Percentiles rank a stretch among this genome's conserved stretches.
phyloP scores from a whole-genome alignment of 73 alveolate species.

The Tetrahymena borealis region DNA sequence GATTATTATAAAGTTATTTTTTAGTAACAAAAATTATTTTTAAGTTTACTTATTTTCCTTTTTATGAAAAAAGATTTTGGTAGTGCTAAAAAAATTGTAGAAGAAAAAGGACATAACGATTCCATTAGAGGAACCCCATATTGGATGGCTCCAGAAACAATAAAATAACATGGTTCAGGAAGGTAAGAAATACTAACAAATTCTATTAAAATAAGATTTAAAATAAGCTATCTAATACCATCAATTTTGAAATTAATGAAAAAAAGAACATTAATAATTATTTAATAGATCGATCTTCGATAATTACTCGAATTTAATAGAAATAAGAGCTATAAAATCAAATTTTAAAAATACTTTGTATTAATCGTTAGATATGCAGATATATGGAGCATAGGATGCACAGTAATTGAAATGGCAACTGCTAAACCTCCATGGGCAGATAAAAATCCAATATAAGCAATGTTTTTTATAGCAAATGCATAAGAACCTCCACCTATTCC shows the following conservation, averaged over 20 bases:
- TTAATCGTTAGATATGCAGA: conserved; percentile 56
- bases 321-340: not conserved
- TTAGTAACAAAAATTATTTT: too few species aligned
- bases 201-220: not conserved
- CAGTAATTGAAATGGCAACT: conserved; percentile 83
- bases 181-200: conserved; percentile 5
- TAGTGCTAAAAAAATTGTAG: conserved; percentile 37
- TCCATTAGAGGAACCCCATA: conserved; percentile 87
- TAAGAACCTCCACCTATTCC: conserved; percentile 27
- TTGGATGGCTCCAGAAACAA: conserved; percentile 98
- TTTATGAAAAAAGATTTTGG: conserved; percentile 55
- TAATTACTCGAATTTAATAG: too few species aligned
- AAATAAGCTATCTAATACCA: too few species aligned
- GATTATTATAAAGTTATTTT: too few species aligned
- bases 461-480: not conserved
- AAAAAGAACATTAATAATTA: too few species aligned
- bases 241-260: too few species aligned
- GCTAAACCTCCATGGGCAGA: conserved; percentile 86
- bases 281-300: too few species aligned
- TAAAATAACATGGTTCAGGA: conserved; percentile 63
- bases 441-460: conserved; percentile 19
- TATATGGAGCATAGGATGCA: conserved; percentile 94
- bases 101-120: conserved; percentile 37
- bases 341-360: not conserved
- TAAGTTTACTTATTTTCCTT: not conserved